Evolutionary conservation across 2,329 filamentous ascomycete species (phyloP).

Genomic region (Penicillium sp.): DNA sequence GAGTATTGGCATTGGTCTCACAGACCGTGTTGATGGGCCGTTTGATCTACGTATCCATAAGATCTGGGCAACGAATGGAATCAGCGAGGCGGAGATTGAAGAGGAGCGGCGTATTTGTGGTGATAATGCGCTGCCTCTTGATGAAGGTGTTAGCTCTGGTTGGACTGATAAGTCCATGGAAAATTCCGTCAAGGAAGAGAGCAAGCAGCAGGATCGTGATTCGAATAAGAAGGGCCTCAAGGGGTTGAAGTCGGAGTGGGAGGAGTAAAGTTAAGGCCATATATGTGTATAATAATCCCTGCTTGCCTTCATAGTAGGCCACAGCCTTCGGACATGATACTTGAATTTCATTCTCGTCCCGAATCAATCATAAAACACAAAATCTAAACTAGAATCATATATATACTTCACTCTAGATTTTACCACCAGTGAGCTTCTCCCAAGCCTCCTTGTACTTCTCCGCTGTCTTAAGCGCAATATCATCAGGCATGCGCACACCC

Average conservation of each 20-base stretch:
- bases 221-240: slow-evolving; percentile 35
- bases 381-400: neutral
- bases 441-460: slow-evolving; percentile 75
- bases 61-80: slow-evolving; percentile 87
- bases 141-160: slow-evolving; percentile 33
- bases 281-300: slow-evolving; percentile 8
- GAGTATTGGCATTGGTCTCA: slow-evolving; percentile 82
- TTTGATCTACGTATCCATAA: slow-evolving; percentile 83
- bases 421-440: slow-evolving; percentile 62
- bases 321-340: slow-evolving; percentile 1
- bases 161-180: slow-evolving; percentile 21
- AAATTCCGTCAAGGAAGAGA: slow-evolving; percentile 2
- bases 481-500: slow-evolving; percentile 68
- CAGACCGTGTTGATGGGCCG: slow-evolving; percentile 81
- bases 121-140: slow-evolving; percentile 36
- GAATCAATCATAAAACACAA: slow-evolving; percentile 7
- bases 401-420: slow-evolving; percentile 18
- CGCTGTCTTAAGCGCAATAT: slow-evolving; percentile 66
- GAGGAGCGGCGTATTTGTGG: slow-evolving; percentile 44
- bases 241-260: slow-evolving; percentile 37
- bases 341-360: slow-evolving; percentile 7
- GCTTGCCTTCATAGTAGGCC: neutral
- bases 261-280: slow-evolving; percentile 16
- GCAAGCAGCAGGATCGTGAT: slow-evolving; percentile 11
- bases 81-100: slow-evolving; percentile 40